A percentile compares a stretch with the other conserved stretches of the same genome.
phyloP scores from a whole-genome alignment of 2,329 filamentous ascomycete genomes.

The Biscogniauxia mediterranea region DNA sequence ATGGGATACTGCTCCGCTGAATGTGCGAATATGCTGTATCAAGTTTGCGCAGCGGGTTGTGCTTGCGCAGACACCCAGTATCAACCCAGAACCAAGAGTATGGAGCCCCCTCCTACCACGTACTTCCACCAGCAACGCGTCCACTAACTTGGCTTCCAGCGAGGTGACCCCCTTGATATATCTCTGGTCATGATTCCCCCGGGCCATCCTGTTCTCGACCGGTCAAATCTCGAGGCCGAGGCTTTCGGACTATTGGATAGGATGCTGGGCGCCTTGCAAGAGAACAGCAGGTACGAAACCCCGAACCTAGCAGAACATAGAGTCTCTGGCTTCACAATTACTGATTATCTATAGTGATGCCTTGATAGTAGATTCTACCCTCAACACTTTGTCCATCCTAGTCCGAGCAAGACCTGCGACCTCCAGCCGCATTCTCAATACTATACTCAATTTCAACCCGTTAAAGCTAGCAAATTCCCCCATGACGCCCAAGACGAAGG shows the following conservation, averaged over 20 bases:
- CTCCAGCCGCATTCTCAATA: conserved; percentile 79
- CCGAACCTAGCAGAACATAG: conserved; percentile 6
- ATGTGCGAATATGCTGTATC: conserved; percentile 89
- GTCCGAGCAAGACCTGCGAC: conserved; percentile 79
- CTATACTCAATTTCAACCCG: conserved; percentile 88
- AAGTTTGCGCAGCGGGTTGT: conserved; percentile 96
- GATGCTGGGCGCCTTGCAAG: conserved; percentile 80
- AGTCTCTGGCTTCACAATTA: conserved; percentile 5
- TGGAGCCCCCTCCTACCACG: conserved; percentile 28
- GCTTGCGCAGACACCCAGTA: conserved; percentile 83
- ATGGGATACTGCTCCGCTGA: conserved; percentile 77
- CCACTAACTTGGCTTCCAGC: conserved; percentile 35
- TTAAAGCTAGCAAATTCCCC: conserved; percentile 74
- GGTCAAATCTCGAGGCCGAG: conserved; percentile 85
- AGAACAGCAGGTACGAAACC: conserved; percentile 70
- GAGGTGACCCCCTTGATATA: conserved; percentile 62
- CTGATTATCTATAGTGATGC: conserved; percentile 63
- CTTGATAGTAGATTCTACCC: conserved; percentile 81
- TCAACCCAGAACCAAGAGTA: conserved; percentile 80
- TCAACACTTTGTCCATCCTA: conserved; percentile 83
- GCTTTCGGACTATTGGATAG: conserved; percentile 87
- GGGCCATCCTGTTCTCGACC: conserved; percentile 77
- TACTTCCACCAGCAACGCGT: not conserved
- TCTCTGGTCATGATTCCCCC: conserved; percentile 82
- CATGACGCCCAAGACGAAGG: conserved; percentile 74